Conservation (phyloP, 768 basidiomycete species). For the Suillus spraguei region DNA sequence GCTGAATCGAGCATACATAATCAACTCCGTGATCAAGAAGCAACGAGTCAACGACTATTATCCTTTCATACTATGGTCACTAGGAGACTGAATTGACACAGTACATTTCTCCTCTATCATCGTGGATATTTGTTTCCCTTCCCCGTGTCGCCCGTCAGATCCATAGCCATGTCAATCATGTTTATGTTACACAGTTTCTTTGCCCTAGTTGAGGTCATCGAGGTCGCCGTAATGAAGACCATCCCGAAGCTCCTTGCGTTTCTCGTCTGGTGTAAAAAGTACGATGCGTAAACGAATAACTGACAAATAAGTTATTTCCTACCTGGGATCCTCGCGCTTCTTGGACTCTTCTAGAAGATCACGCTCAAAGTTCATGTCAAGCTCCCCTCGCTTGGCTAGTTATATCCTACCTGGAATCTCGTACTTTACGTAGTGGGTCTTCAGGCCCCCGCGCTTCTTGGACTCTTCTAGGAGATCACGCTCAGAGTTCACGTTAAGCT, state of each 20-base stretch:
- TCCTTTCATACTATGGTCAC: neutral
- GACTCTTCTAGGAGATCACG: neutral
- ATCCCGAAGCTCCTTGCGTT: neutral
- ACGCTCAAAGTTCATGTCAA: neutral
- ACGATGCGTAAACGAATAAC: neutral
- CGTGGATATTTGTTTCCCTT: neutral
- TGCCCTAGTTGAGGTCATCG: neutral
- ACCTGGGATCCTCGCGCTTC: neutral
- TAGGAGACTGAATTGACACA: neutral
- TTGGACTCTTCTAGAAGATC: neutral
- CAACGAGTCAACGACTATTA: too few relatives aligned
- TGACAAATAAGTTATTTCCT: neutral
- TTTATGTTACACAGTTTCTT: neutral
- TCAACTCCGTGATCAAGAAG: neutral
- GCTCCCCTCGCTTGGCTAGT: neutral
- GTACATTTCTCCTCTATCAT: neutral
- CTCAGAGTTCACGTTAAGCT: neutral
- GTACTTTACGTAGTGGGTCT: neutral
- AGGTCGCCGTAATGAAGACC: neutral
- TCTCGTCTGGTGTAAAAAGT: neutral
- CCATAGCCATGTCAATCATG: neutral
- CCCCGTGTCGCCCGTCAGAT: neutral
- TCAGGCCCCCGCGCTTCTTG: neutral
- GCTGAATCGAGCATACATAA: too few relatives aligned
- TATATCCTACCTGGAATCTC: neutral